These are phyloP conservation scores for Clausena lansium DNA, from an alignment of 345 rosid species.

Conservation along the genomic window DNA sequence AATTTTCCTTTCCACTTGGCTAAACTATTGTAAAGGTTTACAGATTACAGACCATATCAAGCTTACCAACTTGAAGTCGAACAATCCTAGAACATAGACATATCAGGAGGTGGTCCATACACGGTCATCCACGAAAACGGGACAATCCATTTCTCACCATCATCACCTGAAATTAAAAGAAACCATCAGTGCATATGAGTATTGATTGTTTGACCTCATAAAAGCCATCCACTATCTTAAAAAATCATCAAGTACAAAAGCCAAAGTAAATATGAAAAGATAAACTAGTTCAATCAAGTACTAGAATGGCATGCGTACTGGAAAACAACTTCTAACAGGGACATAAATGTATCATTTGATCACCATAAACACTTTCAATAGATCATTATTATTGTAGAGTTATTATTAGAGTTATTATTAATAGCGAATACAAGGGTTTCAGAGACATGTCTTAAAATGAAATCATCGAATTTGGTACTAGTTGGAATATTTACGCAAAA, in stretches of 20 bases:
- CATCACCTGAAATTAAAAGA: constrained; percentile 48
- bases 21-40: not conserved
- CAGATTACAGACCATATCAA: not conserved
- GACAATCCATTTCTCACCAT: constrained; percentile 52
- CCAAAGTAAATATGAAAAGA: too few species aligned
- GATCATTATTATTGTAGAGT: not conserved
- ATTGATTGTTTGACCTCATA: not conserved
- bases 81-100: constrained; percentile 59
- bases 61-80: not conserved
- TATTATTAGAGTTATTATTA: too few species aligned
- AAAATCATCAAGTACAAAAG: not conserved
- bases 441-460: too few species aligned
- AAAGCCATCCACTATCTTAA: not conserved
- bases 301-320: not conserved
- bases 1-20: not conserved
- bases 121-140: constrained; percentile 84
- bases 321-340: not conserved
- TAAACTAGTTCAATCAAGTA: not conserved
- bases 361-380: not conserved
- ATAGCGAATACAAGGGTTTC: too few species aligned
- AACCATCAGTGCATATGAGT: not conserved
- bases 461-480: too few species aligned
- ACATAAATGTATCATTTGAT: not conserved
- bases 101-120: constrained; percentile 89
- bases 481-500: too few species aligned